phyloP scores from a whole-genome alignment of 2,329 filamentous ascomycete species.

The Trichoderma atrobrunneum region DNA sequence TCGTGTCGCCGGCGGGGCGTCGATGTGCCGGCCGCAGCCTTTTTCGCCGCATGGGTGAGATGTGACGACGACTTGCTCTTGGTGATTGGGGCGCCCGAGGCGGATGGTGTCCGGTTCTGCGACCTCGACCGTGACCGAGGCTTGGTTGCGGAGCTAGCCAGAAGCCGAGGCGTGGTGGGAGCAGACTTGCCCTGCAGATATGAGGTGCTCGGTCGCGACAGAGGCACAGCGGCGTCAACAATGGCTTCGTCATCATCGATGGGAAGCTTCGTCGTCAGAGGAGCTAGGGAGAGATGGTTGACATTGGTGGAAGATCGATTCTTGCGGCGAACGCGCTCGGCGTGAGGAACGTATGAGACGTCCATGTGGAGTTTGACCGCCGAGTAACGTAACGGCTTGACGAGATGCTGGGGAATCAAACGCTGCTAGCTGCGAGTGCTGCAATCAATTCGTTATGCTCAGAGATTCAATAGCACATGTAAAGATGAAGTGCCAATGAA shows the following conservation, averaged over 20 bases:
- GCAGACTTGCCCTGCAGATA: slow-evolving; percentile 63
- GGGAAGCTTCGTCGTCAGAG: slow-evolving; percentile 60
- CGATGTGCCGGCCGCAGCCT: slow-evolving; percentile 30
- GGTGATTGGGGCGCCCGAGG: slow-evolving; percentile 39
- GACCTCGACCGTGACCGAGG: slow-evolving; percentile 45
- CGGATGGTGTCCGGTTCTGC: slow-evolving; percentile 41
- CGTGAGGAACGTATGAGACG: slow-evolving; percentile 59
- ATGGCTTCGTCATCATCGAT: slow-evolving; percentile 52
- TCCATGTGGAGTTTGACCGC: slow-evolving; percentile 43
- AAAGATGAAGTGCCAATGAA: not conserved
- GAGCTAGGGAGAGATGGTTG: slow-evolving; percentile 61
- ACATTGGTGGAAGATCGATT: slow-evolving; percentile 58
- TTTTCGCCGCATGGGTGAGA: slow-evolving; percentile 35
- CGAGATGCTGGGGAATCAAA: not conserved
- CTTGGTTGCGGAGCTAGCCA: slow-evolving; percentile 54
- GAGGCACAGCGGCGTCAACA: slow-evolving; percentile 35
- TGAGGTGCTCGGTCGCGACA: slow-evolving; percentile 38
- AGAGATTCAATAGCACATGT: not conserved
- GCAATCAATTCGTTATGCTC: not conserved
- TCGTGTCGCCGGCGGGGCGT: slow-evolving; percentile 37
- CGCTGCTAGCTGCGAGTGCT: not conserved
- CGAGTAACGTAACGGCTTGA: not conserved
- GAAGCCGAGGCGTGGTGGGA: slow-evolving; percentile 61
- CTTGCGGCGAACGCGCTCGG: slow-evolving; percentile 55
- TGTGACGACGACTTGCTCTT: slow-evolving; percentile 66